phyloP scores from a whole-genome alignment of 768 basidiomycete species.

The Mrakia frigida region DNA sequence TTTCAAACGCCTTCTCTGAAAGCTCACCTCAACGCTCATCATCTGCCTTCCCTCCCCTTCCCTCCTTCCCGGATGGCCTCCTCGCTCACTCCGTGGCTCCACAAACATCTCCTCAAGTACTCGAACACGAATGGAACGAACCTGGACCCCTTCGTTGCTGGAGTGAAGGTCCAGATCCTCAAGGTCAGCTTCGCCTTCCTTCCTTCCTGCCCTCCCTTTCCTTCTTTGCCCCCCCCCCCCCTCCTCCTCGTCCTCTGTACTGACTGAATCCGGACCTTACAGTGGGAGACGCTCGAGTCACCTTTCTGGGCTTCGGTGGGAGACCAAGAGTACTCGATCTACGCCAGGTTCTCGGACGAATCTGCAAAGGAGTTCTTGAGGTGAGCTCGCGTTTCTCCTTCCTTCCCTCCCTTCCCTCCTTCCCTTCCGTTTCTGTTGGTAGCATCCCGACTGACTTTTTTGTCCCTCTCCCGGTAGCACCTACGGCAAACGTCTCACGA shows the following conservation, averaged over 20 bases:
- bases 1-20: too few species aligned
- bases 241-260: neutral
- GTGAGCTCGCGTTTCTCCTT: conserved; percentile 2
- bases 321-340: neutral
- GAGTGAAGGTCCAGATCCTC: neutral
- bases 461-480: neutral
- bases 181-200: neutral
- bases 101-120: neutral
- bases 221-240: conserved; percentile 43
- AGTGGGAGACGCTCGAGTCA: neutral
- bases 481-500: neutral
- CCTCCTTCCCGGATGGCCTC: conserved; percentile 39
- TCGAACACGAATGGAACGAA: neutral
- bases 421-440: neutral
- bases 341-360: neutral
- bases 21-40: too few species aligned
- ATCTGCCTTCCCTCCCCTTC: conserved; percentile 1
- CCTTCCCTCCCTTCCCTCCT: neutral
- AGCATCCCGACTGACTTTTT: too few species aligned
- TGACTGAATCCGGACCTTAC: neutral
- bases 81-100: conserved; percentile 35
- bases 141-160: neutral
- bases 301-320: neutral
- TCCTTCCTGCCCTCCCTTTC: conserved; percentile 45
- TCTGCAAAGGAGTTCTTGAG: neutral